Conservation (phyloP, 2,329 filamentous ascomycete genomes). For the Arthrobotrys sinensis region DNA sequence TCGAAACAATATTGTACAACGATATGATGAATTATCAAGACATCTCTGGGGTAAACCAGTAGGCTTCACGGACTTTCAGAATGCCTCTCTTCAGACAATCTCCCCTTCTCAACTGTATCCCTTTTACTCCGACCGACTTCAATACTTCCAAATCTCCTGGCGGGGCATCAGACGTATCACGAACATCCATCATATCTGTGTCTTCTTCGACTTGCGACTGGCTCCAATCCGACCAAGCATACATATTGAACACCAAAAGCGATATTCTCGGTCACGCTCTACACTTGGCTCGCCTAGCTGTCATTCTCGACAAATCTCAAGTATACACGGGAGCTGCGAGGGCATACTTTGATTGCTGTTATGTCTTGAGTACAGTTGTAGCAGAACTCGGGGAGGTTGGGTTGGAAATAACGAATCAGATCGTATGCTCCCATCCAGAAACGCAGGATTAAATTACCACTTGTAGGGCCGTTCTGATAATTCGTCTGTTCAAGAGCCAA, state of each 20-base stretch:
- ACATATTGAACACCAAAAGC: slow-evolving; percentile 21
- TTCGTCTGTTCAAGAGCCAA: slow-evolving; percentile 24
- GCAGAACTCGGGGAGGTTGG: slow-evolving; percentile 29
- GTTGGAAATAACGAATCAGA: slow-evolving; percentile 38
- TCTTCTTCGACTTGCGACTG: slow-evolving; percentile 15
- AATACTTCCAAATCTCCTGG: background rate
- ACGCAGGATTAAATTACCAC: background rate
- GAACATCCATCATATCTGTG: slow-evolving; percentile 13
- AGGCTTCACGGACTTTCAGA: background rate
- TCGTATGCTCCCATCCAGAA: slow-evolving; percentile 21
- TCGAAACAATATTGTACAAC: no score
- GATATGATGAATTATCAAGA: background rate
- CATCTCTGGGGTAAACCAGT: no score
- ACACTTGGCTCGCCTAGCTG: slow-evolving; percentile 48
- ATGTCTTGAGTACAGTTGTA: slow-evolving; percentile 29
- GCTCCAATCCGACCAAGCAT: slow-evolving; percentile 24
- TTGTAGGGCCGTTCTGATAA: background rate
- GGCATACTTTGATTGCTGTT: slow-evolving; percentile 52
- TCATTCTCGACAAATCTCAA: slow-evolving; percentile 45
- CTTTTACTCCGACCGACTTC: background rate
- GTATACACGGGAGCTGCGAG: slow-evolving; percentile 43
- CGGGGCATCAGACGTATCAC: background rate
- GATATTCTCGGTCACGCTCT: slow-evolving; percentile 39
- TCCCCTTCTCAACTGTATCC: slow-evolving; percentile 2
- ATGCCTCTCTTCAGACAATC: slow-evolving; percentile 26